These are phyloP conservation scores for Salix caprea DNA, from an alignment of 345 rosid species.

Conservation along the genomic window DNA sequence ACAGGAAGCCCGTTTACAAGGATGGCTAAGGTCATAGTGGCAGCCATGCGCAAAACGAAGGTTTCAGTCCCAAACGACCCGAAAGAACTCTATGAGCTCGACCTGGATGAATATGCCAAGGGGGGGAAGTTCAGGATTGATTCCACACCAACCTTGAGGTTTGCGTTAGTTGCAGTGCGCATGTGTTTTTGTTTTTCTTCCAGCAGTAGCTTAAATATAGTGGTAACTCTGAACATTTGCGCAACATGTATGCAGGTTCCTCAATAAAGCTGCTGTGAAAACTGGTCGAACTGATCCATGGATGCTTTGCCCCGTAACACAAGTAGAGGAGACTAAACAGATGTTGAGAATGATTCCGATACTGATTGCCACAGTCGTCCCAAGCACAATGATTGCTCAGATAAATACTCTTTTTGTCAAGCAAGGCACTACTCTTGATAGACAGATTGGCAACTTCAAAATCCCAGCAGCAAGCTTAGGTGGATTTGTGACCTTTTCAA, in stretches of 20 bases:
- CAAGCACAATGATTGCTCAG: constrained; percentile 79
- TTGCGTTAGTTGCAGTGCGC: not conserved
- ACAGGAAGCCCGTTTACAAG: constrained; percentile 68
- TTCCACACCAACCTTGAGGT: constrained; percentile 57
- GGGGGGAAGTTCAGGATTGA: constrained; percentile 59
- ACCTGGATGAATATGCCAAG: constrained; percentile 42
- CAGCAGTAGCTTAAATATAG: not conserved
- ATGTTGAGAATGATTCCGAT: constrained; percentile 86
- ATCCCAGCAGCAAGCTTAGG: constrained; percentile 64
- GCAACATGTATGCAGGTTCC: constrained; percentile 38
- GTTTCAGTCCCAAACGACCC: constrained; percentile 42
- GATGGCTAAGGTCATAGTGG: constrained; percentile 72
- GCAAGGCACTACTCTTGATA: constrained; percentile 85
- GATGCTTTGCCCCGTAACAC: constrained; percentile 68
- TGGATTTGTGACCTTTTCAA: constrained; percentile 57
- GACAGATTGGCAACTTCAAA: constrained; percentile 51
- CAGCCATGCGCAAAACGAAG: constrained; percentile 56
- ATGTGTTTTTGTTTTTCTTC: not conserved
- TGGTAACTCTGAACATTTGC: not conserved
- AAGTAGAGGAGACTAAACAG: constrained; percentile 95
- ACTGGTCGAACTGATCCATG: constrained; percentile 50
- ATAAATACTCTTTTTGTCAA: constrained; percentile 71
- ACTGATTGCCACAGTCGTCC: constrained; percentile 61
- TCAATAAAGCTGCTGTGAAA: constrained; percentile 64
- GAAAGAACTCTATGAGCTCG: constrained; percentile 51